phyloP scores from a whole-genome alignment of 257 asterid species.

The Euphrasia confusa region DNA sequence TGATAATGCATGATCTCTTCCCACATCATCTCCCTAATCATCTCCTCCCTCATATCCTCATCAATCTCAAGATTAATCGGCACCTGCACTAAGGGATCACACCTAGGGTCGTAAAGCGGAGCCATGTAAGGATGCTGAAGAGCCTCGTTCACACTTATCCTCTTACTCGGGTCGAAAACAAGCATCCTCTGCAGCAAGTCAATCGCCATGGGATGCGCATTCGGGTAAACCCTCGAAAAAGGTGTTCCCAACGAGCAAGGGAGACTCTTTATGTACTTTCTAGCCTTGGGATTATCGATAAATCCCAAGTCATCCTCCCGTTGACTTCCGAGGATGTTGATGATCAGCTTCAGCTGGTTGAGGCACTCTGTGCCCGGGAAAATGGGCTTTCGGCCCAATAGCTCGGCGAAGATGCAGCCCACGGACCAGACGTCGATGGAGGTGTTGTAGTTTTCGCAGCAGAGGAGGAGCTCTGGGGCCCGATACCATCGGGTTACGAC shows the following conservation, averaged over 20 bases:
- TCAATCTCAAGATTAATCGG: neutral
- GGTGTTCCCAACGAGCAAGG: neutral
- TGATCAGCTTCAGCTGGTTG: neutral
- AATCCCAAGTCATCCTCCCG: neutral
- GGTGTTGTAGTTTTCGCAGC: constrained; percentile 1
- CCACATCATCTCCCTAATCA: neutral
- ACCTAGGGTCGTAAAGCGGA: neutral
- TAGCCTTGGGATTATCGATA: neutral
- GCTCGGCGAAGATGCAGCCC: constrained; percentile 4
- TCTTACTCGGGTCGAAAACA: neutral
- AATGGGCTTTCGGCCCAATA: neutral
- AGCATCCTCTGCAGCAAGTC: neutral
- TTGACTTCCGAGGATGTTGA: constrained; percentile 1
- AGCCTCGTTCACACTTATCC: neutral
- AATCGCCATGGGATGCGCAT: neutral
- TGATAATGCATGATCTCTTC: neutral
- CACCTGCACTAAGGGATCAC: neutral
- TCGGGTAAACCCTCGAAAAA: neutral
- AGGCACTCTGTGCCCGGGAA: neutral
- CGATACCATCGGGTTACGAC: neutral
- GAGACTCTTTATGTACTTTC: neutral
- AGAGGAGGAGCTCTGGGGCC: neutral
- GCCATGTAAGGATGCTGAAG: neutral
- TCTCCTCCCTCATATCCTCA: neutral
- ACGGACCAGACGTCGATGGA: constrained; percentile 5